Conservation (phyloP, 2,329 filamentous ascomycete species). For the Neofusicoccum ribis region DNA sequence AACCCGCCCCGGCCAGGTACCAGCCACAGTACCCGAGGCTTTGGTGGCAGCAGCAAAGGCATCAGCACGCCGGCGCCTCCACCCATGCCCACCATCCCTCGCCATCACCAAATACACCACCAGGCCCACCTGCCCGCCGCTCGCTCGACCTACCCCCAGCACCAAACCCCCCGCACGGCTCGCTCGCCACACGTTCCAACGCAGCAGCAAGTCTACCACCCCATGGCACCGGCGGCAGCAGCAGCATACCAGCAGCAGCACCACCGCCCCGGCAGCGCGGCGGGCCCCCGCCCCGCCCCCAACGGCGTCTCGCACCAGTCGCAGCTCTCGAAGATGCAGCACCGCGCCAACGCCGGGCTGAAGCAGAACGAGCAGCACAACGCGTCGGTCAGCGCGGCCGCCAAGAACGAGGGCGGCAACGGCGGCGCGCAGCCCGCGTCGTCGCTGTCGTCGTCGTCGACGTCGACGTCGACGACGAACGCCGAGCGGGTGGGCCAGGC, state of each 20-base stretch:
- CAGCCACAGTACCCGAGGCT: background rate
- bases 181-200: background rate
- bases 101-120: background rate
- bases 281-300: background rate
- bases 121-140: too few relatives aligned
- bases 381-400: background rate
- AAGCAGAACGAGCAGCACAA: background rate
- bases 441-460: too few relatives aligned
- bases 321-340: background rate
- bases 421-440: too few relatives aligned
- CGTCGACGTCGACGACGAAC: too few relatives aligned
- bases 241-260: background rate
- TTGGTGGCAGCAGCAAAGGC: background rate
- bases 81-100: background rate
- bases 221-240: background rate
- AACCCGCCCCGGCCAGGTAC: background rate
- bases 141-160: too few relatives aligned
- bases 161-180: too few relatives aligned
- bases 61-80: background rate
- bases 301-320: background rate
- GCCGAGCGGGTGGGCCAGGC: background rate
- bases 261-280: background rate
- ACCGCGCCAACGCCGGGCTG: background rate
- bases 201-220: background rate
- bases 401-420: too few relatives aligned